phyloP scores from a whole-genome alignment of 179 eudicot genomes.

The Gypsophila paniculata region DNA sequence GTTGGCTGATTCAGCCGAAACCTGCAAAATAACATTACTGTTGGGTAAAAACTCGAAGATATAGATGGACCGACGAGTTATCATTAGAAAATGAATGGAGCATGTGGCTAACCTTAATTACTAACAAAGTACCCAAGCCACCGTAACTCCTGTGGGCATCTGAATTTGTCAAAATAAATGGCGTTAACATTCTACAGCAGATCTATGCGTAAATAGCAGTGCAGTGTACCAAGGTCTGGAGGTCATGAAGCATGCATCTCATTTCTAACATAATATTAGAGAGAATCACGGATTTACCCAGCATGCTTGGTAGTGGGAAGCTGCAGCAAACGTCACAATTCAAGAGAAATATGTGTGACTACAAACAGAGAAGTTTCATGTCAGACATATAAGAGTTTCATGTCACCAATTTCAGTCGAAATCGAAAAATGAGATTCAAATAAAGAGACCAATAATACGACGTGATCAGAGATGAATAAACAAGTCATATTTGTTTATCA shows the following conservation, averaged over 20 bases:
- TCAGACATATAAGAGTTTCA: conserved; percentile 17
- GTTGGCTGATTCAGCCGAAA: conserved; percentile 86
- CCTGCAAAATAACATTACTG: conserved; percentile 40
- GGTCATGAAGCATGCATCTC: not conserved
- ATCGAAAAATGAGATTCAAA: not conserved
- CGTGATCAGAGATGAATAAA: conserved; percentile 1
- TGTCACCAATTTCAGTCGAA: not conserved
- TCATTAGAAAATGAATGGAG: conserved; percentile 3
- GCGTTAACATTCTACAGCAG: not conserved
- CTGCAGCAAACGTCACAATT: conserved; percentile 82
- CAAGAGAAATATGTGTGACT: conserved; percentile 84
- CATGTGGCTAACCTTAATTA: conserved; percentile 58
- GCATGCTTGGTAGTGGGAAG: conserved; percentile 73
- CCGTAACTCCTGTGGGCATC: conserved; percentile 82
- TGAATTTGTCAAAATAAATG: conserved; percentile 26
- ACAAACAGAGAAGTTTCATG: conserved; percentile 30
- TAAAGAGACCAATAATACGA: not conserved
- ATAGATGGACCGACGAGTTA: not conserved
- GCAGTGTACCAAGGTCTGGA: not conserved
- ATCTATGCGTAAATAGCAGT: not conserved
- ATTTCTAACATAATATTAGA: not conserved
- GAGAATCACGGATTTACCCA: conserved; percentile 42
- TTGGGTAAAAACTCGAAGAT: conserved; percentile 2
- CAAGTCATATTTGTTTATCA: not conserved
- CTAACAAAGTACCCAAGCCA: conserved; percentile 84